Percentiles rank a stretch among this genome's conserved stretches.
Evolutionary conservation across 225 moss, liverwort and hornwort species (phyloP).

Genomic region (Sphagnum tenellum): DNA sequence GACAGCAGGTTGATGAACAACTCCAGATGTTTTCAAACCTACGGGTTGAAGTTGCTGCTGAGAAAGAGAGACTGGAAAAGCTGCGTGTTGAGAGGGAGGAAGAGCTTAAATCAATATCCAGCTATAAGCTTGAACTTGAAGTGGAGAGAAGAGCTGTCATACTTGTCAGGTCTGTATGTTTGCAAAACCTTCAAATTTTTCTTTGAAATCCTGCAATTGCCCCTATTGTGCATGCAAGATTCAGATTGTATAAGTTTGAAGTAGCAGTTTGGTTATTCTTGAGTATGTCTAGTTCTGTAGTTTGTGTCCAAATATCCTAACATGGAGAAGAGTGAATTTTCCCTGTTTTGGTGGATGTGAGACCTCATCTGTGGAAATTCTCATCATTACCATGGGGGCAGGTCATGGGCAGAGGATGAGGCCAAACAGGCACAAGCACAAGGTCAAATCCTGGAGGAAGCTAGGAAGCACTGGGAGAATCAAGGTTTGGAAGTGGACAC

Average conservation of each 20-base stretch:
- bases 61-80: slow-evolving; percentile 61
- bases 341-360: no score
- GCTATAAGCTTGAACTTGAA: slow-evolving; percentile 53
- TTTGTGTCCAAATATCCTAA: no score
- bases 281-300: no score
- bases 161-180: slow-evolving; percentile 60
- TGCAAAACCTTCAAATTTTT: slow-evolving; percentile 23
- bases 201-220: no score
- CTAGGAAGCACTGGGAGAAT: slow-evolving; percentile 37
- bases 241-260: background rate
- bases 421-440: slow-evolving; percentile 71
- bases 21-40: slow-evolving; percentile 49
- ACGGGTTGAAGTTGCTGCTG: slow-evolving; percentile 62
- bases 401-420: slow-evolving; percentile 90
- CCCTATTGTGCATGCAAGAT: no score
- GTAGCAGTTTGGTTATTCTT: no score
- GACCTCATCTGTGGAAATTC: background rate
- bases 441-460: slow-evolving; percentile 47
- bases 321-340: no score
- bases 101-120: slow-evolving; percentile 31
- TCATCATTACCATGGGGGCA: slow-evolving; percentile 17
- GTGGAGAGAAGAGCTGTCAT: slow-evolving; percentile 78
- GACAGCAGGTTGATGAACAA: slow-evolving; percentile 70
- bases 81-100: slow-evolving; percentile 55
- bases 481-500: slow-evolving; percentile 43